Percentiles rank a stretch among this genome's conserved stretches.
Conservation (phyloP, 1,284 basidiomycete genomes). For the Leccinum fallax region DNA sequence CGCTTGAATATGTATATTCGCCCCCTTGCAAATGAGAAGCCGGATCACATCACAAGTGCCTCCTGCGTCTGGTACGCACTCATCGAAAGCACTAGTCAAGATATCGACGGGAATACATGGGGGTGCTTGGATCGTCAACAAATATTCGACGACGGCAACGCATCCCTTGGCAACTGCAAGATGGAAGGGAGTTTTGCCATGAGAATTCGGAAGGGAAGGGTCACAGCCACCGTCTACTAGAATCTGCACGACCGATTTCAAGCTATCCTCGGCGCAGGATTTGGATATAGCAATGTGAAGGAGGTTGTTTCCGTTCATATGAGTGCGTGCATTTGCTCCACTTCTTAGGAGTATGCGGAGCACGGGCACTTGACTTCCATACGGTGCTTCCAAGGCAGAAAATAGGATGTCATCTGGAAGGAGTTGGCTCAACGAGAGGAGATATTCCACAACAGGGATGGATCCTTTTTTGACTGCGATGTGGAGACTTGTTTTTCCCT, state of each 20-base stretch:
- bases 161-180: background rate
- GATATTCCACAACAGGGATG: background rate
- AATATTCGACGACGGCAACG: background rate
- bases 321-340: background rate
- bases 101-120: conserved; percentile 2
- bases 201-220: background rate
- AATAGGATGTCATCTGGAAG: conserved; percentile 9
- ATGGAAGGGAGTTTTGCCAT: background rate
- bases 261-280: background rate
- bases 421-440: conserved; percentile 1
- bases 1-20: background rate
- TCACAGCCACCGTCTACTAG: background rate
- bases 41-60: background rate
- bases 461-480: background rate
- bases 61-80: background rate
- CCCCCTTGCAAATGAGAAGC: background rate
- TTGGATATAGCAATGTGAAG: background rate
- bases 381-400: background rate
- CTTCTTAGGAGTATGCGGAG: background rate
- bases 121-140: conserved; percentile 2
- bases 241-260: background rate
- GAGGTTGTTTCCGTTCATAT: conserved; percentile 1
- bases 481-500: conserved; percentile 1
- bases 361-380: background rate
- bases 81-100: background rate